Base-by-base conservation (phyloP, 805 yeast species). In the Yarrowia sp. region DNA sequence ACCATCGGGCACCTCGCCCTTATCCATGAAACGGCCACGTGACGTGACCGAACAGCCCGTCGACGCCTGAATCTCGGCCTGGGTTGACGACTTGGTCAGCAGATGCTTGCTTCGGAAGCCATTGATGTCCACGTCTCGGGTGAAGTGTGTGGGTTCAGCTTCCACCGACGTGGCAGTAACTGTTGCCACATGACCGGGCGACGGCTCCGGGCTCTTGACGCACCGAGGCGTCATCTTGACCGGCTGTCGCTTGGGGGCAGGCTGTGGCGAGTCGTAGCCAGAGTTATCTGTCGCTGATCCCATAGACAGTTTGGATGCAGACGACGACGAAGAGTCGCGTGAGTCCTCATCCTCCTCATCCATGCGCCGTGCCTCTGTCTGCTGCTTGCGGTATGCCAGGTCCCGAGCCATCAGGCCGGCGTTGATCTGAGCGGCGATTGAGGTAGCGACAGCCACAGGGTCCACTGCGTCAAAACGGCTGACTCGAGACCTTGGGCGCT, bases 1-100 rank as follows among this genome's bases (percentile, higher is more conserved):
- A 51, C 84, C 28, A 22, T 22, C 87, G n/a, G 77, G 71, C 38
- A 80, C 73, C 1, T 97, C 92, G 73, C 88, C 61, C 38, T 55
- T 41, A 47, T 55, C 45, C 61, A 55, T 55, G 66, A 75, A 75
- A 53, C 74, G 65, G 18, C 78, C 78, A 6, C 72, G 69, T 5
- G 78, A 73, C 4, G 71, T 69, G 14, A 75, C 72, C 32, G 47
- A 60, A 32, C 70, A 75, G 4, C 77, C 76, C 10, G 73, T 72
- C 47, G 72, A 70, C n/a, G 68, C 65, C 55, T 66, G 65, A 42
- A 75, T 74, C 65, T 66, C 67, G 4, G 67, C 65, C 63, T 72
- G 75, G 1, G 79, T 75, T 17, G 70, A 72, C 7, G 69, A 72
- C 65, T 75, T 76, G 33, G 78, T 75, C 45, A 75, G 68, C 36